Conservation (phyloP, 305 asterid genomes). For the Solanum hybrid region DNA sequence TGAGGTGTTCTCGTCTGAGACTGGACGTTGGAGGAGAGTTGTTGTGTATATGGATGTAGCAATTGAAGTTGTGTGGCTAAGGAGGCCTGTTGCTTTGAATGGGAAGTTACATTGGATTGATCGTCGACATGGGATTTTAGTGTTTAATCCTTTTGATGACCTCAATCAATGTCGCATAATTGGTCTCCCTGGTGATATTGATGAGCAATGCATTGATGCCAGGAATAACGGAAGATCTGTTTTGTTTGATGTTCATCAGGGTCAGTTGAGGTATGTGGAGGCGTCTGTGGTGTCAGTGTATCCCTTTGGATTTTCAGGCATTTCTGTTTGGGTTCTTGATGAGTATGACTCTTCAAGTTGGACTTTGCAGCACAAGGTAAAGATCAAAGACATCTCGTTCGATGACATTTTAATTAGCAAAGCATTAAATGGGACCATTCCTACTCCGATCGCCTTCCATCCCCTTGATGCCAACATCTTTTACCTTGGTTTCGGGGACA, state of each 20-base stretch:
- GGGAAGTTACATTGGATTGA: slow-evolving; percentile 8
- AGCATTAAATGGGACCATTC: slow-evolving; percentile 2
- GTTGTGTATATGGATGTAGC: not conserved
- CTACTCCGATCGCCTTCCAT: slow-evolving; percentile 7
- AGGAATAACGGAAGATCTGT: not conserved
- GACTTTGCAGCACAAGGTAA: slow-evolving; percentile 1
- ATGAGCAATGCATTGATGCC: not conserved
- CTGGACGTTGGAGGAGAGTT: not conserved
- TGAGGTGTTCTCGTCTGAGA: slow-evolving; percentile 6
- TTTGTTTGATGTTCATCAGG: not conserved
- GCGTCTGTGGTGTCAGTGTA: not conserved
- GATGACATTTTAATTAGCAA: not conserved
- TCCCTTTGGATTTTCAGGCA: not conserved
- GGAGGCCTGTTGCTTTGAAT: not conserved
- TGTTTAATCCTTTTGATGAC: not conserved
- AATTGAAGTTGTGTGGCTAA: not conserved
- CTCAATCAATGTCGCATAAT: not conserved
- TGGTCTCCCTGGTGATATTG: not conserved
- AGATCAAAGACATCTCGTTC: not conserved
- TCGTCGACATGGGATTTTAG: not conserved
- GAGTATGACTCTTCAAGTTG: slow-evolving; percentile 4
- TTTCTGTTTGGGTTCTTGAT: slow-evolving; percentile 5
- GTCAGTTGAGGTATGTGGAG: not conserved
- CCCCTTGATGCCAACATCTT: not conserved
- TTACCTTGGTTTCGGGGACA: slow-evolving; percentile 6